phyloP scores from a whole-genome alignment of 179 eudicot species.

The Spinacia oleracea region DNA sequence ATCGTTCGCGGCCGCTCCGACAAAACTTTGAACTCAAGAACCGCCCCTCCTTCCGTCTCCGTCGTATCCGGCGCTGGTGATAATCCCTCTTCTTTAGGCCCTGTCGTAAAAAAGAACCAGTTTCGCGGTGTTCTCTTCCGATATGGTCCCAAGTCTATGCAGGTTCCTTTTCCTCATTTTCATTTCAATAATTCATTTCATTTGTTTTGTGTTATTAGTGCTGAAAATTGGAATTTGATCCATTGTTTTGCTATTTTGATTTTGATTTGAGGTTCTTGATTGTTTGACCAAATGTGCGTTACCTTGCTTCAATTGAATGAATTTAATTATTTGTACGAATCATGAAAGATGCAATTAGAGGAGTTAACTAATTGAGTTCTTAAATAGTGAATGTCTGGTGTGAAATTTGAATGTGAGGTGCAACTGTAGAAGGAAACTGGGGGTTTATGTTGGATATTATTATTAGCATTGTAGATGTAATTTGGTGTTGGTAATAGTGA shows the following conservation, averaged over 20 bases:
- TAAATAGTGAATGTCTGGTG: not conserved
- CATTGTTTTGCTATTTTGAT: not conserved
- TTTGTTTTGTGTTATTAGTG: not conserved
- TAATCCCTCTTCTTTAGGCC: constrained; percentile 37
- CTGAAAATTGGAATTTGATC: not conserved
- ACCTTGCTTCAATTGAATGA: not conserved
- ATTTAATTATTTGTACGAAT: not conserved
- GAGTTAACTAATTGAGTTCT: not conserved
- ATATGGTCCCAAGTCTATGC: constrained; percentile 75
- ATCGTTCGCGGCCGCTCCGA: constrained; percentile 74
- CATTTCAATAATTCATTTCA: not conserved
- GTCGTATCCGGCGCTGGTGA: constrained; percentile 22
- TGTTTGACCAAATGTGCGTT: not conserved
- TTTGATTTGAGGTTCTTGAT: not conserved
- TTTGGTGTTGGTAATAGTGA: not conserved
- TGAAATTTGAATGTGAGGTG: not conserved
- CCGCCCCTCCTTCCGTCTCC: constrained; percentile 36
- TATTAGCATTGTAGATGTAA: not conserved
- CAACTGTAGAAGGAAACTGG: not conserved
- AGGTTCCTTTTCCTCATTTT: constrained; percentile 39
- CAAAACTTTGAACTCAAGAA: constrained; percentile 35
- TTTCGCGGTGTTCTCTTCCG: constrained; percentile 83
- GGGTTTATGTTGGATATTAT: not conserved
- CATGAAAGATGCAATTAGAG: not conserved
- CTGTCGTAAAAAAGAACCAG: constrained; percentile 67